Evolutionary conservation across 345 rosid species (phyloP).

Genomic region (Iberis pinnata): DNA sequence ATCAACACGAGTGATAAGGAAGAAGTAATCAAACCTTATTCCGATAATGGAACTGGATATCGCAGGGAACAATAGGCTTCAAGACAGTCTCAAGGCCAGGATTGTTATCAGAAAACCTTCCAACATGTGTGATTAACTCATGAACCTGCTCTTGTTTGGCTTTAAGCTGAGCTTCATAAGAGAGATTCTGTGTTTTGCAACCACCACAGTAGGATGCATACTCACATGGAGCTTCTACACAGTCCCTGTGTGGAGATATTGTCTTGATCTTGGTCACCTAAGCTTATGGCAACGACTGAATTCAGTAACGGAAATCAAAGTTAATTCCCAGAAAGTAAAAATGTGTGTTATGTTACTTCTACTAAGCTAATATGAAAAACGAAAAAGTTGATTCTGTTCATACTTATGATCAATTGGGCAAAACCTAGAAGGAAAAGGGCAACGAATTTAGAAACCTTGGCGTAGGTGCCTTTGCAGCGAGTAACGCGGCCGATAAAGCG

Average conservation of each 20-base stretch:
- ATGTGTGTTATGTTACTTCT: too few species aligned
- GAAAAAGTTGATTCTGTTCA: too few species aligned
- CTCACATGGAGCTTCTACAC: constrained; percentile 87
- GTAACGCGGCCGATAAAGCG: constrained; percentile 81
- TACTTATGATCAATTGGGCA: too few species aligned
- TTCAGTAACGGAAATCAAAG: too few species aligned
- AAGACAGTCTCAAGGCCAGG: constrained; percentile 37
- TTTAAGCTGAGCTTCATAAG: constrained; percentile 75
- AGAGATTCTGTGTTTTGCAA: constrained; percentile 74
- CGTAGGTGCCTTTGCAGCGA: constrained; percentile 68
- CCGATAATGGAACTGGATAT: constrained; percentile 69
- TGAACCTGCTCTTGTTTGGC: constrained; percentile 80
- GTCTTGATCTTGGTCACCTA: constrained; percentile 71
- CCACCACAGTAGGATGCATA: constrained; percentile 83
- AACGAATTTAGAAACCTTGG: too few species aligned
- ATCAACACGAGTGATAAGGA: background rate
- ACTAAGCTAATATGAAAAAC: too few species aligned
- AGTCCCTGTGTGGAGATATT: constrained; percentile 59
- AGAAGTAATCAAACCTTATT: constrained; percentile 50
- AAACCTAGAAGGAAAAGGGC: too few species aligned
- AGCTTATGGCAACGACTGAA: background rate
- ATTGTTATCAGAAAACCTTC: constrained; percentile 50
- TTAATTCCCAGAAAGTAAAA: too few species aligned
- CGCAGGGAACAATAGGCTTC: constrained; percentile 83
- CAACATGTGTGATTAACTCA: constrained; percentile 60